Conservation (phyloP, 345 rosid genomes). For the Sisymbrium irio region DNA sequence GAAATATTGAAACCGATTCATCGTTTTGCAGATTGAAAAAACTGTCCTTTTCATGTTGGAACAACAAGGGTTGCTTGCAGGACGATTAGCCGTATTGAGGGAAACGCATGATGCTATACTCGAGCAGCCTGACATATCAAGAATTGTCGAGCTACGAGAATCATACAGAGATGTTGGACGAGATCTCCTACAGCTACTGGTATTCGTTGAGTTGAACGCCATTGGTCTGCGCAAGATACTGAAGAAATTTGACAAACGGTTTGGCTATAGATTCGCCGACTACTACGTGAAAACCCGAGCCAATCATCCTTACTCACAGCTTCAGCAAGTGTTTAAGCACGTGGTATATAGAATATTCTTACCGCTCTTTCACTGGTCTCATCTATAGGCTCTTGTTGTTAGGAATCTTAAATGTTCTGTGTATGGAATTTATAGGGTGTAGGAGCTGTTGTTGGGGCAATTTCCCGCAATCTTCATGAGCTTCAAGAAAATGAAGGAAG, state of each 20-base stretch:
- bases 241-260: conserved; percentile 95
- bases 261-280: conserved; percentile 89
- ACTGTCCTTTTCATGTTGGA: conserved; percentile 92
- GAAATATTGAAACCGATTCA: not conserved
- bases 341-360: conserved; percentile 58
- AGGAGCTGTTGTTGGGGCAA: conserved; percentile 98
- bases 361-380: conserved; percentile 1
- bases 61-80: conserved; percentile 88
- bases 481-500: conserved; percentile 98
- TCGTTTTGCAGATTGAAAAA: conserved; percentile 74
- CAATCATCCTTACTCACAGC: conserved; percentile 97
- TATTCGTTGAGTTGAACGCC: conserved; percentile 86
- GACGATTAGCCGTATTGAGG: conserved; percentile 63
- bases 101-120: conserved; percentile 64
- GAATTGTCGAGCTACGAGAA: conserved; percentile 64
- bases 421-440: conserved; percentile 57
- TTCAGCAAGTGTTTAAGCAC: conserved; percentile 98
- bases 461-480: conserved; percentile 97
- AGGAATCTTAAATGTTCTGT: not conserved
- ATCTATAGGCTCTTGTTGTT: conserved; percentile 7
- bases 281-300: conserved; percentile 95
- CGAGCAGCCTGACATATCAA: conserved; percentile 64
- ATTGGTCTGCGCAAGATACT: conserved; percentile 91
- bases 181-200: conserved; percentile 80
- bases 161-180: conserved; percentile 71